Evolutionary conservation across 202 grass and related monocot genomes (phyloP), one percentile per base, ranked within the genome.

Genomic region (Brachypodium distachyon): DNA sequence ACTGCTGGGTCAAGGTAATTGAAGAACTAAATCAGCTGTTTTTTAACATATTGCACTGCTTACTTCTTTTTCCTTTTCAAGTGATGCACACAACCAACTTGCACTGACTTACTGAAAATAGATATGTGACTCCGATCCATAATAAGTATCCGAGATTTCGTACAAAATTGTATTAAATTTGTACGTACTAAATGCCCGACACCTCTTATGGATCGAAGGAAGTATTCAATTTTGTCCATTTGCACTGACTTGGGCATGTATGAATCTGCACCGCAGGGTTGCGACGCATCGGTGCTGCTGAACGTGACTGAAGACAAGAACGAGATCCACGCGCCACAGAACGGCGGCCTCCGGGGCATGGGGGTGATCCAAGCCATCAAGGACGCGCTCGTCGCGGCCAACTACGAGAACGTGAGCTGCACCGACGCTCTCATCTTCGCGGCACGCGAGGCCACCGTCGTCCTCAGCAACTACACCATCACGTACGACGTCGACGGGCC

Each of bases 241-340:
- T n/a, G n/a, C n/a, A n/a, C n/a, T n/a, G n/a, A n/a, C n/a, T n/a
- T n/a, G n/a, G n/a, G n/a, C n/a, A n/a, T n/a, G n/a, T n/a, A n/a
- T n/a, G n/a, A n/a, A n/a, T n/a, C n/a, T n/a, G n/a, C n/a, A n/a
- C n/a, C n/a, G n/a, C 44, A 94, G 92, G 92, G 92, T 1, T 96
- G 92, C 7, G 92, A 96, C 51, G 92, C 72, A 36, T 96, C 92
- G 3, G 78, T 96, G 73, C 69, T 96, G 9, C 78, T 95, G 17
- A 89, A 95, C 71, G 47, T 23, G 6, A 82, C 84, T 6, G 65
- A 67, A 0, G 92, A 95, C 73, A 95, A 95, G 83, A 55, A 32
- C 0, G 81, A 88, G 6, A 6, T 5, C 5, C 69, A 72, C 37
- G n/a, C n/a, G n/a, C n/a, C n/a, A n/a, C n/a, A n/a, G n/a, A 85